These are phyloP conservation scores for Trypanosoma scelopori DNA, from an alignment of 208 protist species.

Conservation along the genomic window DNA sequence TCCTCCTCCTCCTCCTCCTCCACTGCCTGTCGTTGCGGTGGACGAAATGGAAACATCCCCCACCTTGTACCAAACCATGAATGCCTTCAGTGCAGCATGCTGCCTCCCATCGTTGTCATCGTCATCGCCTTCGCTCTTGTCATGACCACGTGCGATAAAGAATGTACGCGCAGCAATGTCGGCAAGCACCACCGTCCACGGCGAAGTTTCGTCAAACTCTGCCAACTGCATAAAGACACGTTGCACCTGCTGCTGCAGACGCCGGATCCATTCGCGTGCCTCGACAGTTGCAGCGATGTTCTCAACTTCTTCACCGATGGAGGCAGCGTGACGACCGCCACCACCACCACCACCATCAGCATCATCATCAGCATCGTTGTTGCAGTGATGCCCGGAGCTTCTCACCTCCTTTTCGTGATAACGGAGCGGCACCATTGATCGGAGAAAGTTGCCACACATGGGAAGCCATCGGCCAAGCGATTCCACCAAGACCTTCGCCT, in stretches of 20 bases:
- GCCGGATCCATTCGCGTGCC: constrained; percentile 18
- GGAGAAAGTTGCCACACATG: constrained; percentile 10
- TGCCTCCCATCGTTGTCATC: not conserved
- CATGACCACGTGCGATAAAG: not conserved
- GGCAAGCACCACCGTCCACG: constrained; percentile 23
- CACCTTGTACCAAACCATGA: constrained; percentile 7
- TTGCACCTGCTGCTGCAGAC: constrained; percentile 13
- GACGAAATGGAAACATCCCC: not conserved
- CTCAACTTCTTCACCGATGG: not conserved
- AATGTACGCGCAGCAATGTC: constrained; percentile 13
- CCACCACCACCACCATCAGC: not conserved
- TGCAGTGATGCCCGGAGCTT: not conserved
- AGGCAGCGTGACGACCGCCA: not conserved
- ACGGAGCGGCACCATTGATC: not conserved
- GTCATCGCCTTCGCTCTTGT: not conserved
- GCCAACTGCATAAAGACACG: constrained; percentile 19
- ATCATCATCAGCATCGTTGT: not conserved
- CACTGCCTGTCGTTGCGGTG: too few relatives aligned
- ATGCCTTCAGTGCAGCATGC: constrained; percentile 12
- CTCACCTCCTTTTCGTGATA: not conserved
- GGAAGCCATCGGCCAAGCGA: constrained; percentile 26
- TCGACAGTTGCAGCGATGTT: constrained; percentile 1
- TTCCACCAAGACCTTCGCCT: constrained; percentile 17
- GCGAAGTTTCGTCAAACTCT: constrained; percentile 18
- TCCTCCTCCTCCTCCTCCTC: not conserved